These are phyloP conservation scores for Spathaspora sp. DNA, from an alignment of 805 yeast genomes.

Conservation along the genomic window DNA sequence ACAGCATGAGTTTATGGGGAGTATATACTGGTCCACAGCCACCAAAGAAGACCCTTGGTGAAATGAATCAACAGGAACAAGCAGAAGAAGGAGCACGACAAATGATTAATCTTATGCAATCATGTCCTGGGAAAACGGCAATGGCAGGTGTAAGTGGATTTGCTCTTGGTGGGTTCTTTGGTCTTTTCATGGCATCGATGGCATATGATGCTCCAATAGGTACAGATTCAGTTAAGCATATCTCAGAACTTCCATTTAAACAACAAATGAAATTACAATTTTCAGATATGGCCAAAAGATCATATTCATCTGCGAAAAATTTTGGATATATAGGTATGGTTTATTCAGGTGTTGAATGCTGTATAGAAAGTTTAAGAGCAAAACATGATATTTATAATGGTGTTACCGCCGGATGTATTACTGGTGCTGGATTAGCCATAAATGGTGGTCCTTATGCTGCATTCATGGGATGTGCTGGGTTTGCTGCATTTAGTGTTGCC, in stretches of 20 bases:
- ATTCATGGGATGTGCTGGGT: constrained; percentile 90
- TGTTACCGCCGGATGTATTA: constrained; percentile 87
- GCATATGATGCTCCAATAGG: constrained; percentile 81
- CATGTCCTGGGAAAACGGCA: constrained; percentile 92
- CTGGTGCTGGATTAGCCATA: constrained; percentile 93
- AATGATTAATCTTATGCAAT: constrained; percentile 80
- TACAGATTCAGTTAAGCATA: constrained; percentile 48
- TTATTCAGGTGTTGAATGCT: constrained; percentile 89
- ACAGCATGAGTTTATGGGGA: constrained; percentile 18
- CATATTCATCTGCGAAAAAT: constrained; percentile 87
- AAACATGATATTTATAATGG: constrained; percentile 92
- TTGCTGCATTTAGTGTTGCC: constrained; percentile 92
- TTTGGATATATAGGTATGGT: constrained; percentile 92
- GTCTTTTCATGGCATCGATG: constrained; percentile 86
- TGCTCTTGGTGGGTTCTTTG: constrained; percentile 92
- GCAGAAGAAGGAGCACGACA: constrained; percentile 85
- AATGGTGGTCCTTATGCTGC: constrained; percentile 95
- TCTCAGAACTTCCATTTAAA: constrained; percentile 81
- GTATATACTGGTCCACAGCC: constrained; percentile 34
- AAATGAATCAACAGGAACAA: constrained; percentile 88
- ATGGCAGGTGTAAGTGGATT: constrained; percentile 94
- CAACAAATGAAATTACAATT: constrained; percentile 92
- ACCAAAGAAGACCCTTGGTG: constrained; percentile 48
- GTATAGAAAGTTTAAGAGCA: constrained; percentile 80
- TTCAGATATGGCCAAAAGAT: constrained; percentile 84